Base-by-base conservation (phyloP, 768 basidiomycete genomes). In the Phylloporus sp. region DNA sequence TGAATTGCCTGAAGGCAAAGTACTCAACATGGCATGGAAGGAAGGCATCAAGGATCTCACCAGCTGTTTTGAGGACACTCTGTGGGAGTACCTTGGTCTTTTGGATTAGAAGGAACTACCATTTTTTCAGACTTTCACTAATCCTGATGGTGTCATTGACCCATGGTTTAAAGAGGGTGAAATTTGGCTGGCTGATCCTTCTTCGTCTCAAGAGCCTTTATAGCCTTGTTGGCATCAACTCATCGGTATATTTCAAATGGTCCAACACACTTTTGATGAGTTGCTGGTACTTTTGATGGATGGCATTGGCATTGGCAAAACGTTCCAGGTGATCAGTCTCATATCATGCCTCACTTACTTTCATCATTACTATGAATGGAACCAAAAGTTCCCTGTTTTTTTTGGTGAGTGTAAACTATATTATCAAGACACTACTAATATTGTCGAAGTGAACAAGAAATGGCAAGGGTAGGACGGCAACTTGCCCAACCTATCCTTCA, bases 261-360 rank as follows among this genome's bases (percentile, higher is more conserved):
- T 61, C 1, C 15, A 56, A 14, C 26, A 42, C 0, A 29, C 38
- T 0, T 44, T 59, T 3, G n/a, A 50, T 1, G 22, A 31, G 0
- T 1, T 47, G 10, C 50, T 50, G 0, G 35, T 62, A 3, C 27
- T 64, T 0, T 34, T 62, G 1, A 61, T 65, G 61, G 63, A 65
- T 27, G 49, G 52, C 0, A 57, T 64, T 0, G 56, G 63, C 0
- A 45, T 65, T 2, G 57, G 61, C 0, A 64, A 64, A 34, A 62
- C 56, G 0, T 31, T 64, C 2, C 55, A 64, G 11, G 54, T 49
- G 0, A 44, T 65, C 3, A 51, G 56, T 1, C 9, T 53, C 3
- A 48, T 65, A 3, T 41, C 49, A 3, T 43, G 48, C n/a, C 27
- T 55, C 1, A 23, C 55, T 0, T 54, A 42, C 40, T 61, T 46